phyloP scores from a whole-genome alignment of 371 early-diverging fungal genomes.

The Mucor irregularis region DNA sequence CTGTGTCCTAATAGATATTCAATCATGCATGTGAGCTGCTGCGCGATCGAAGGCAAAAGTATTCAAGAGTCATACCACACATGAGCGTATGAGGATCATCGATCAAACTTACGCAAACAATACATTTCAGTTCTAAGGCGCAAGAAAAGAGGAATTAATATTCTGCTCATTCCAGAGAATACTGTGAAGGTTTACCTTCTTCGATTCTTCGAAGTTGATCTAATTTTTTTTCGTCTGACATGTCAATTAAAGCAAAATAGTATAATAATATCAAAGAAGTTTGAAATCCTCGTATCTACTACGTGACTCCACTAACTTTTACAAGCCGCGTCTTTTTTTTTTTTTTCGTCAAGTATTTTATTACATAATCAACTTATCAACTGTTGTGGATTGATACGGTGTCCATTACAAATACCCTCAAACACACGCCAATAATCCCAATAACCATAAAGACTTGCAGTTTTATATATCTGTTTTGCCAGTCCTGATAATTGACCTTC shows the following conservation, averaged over 20 bases:
- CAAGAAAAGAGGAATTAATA: background rate
- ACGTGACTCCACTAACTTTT: background rate
- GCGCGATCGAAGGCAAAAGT: too few relatives aligned
- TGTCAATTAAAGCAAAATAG: background rate
- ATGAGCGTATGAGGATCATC: constrained; percentile 3
- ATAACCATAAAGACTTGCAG: constrained; percentile 40
- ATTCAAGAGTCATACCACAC: constrained; percentile 5
- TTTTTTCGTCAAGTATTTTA: background rate
- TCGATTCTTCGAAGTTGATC: background rate
- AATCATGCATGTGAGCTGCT: too few relatives aligned
- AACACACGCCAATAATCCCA: constrained; percentile 46
- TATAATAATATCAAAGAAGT: background rate
- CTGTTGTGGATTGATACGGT: constrained; percentile 31
- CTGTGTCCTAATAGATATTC: constrained; percentile 1
- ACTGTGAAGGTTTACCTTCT: background rate
- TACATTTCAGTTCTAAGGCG: constrained; percentile 1
- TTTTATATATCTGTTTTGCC: constrained; percentile 29
- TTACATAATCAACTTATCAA: constrained; percentile 9
- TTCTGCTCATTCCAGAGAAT: background rate
- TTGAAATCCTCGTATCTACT: background rate
- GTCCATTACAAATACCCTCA: constrained; percentile 40
- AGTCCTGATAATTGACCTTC: constrained; percentile 11
- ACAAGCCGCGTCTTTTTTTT: background rate
- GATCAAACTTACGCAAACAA: background rate
- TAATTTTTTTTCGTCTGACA: background rate